phyloP scores from a whole-genome alignment of 2,329 filamentous ascomycete genomes.

The Penicillium carneum region DNA sequence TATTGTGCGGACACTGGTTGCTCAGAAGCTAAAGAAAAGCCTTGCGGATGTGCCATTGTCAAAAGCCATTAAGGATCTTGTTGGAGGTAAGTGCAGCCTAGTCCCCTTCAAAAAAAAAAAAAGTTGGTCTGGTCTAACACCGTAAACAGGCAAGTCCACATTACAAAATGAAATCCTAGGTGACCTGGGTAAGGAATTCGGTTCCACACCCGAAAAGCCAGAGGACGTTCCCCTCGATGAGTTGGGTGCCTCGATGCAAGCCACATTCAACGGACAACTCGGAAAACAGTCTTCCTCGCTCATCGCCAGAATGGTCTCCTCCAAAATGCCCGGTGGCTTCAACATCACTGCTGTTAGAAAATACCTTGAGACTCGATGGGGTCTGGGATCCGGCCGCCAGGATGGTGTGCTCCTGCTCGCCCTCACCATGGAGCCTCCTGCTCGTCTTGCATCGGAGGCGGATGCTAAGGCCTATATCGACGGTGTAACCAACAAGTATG shows the following conservation, averaged over 20 bases:
- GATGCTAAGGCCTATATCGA: constrained; percentile 95
- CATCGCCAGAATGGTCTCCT: constrained; percentile 92
- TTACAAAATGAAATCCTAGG: constrained; percentile 98
- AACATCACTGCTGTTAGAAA: constrained; percentile 96
- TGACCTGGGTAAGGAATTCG: constrained; percentile 97
- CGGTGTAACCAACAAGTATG: constrained; percentile 87
- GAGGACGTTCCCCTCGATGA: constrained; percentile 97
- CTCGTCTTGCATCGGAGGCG: constrained; percentile 84
- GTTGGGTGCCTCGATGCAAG: constrained; percentile 91
- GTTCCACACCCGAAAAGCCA: constrained; percentile 95
- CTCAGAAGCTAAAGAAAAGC: constrained; percentile 97
- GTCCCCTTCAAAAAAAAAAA: not conserved
- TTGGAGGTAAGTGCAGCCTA: constrained; percentile 75
- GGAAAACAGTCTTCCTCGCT: constrained; percentile 95
- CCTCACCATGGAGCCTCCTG: constrained; percentile 88
- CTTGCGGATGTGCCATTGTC: constrained; percentile 85
- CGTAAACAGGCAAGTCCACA: constrained; percentile 85
- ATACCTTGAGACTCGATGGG: constrained; percentile 93
- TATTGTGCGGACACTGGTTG: constrained; percentile 85
- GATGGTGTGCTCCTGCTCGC: constrained; percentile 88
- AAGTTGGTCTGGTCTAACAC: not conserved
- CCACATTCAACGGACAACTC: constrained; percentile 97
- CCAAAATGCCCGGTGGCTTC: constrained; percentile 99
- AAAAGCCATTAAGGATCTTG: constrained; percentile 98
- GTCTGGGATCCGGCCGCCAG: constrained; percentile 82